These are phyloP conservation scores for Secale cereale DNA, from an alignment of 176 grass and related monocot genomes.

Conservation along the genomic window DNA sequence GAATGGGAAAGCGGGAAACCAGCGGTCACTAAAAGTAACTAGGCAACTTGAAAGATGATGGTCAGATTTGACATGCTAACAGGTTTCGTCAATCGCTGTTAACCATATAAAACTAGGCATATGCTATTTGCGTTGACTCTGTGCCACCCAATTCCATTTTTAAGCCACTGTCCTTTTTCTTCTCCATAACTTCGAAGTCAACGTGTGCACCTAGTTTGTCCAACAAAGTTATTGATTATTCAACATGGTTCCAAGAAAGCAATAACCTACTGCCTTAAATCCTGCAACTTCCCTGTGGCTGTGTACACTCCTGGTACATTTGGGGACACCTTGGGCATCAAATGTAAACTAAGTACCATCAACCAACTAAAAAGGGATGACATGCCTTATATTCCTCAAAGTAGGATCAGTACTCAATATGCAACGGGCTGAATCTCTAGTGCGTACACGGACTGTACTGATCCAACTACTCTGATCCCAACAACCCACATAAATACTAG, in stretches of 20 bases:
- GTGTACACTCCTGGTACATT: not conserved
- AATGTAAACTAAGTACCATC: not conserved
- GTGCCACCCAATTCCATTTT: not conserved
- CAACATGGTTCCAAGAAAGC: not conserved
- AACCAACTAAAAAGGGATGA: not conserved
- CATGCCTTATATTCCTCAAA: conserved; percentile 10
- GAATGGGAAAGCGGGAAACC: not conserved
- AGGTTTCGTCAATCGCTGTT: not conserved
- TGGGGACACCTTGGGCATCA: not conserved
- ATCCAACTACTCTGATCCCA: conserved; percentile 24
- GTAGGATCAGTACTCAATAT: not conserved
- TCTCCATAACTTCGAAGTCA: not conserved
- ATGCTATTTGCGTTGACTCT: not conserved
- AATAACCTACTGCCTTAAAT: not conserved
- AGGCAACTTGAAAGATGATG: not conserved
- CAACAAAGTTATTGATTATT: not conserved
- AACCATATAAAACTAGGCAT: not conserved
- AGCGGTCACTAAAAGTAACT: not conserved
- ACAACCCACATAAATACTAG: conserved; percentile 17
- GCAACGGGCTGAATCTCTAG: not conserved
- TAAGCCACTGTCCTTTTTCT: not conserved
- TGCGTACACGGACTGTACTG: not conserved
- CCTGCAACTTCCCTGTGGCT: not conserved
- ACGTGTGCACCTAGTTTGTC: not conserved
- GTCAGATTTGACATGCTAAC: not conserved